phyloP scores from a whole-genome alignment of 1,284 basidiomycete species.

The Heterobasidion annosum region DNA sequence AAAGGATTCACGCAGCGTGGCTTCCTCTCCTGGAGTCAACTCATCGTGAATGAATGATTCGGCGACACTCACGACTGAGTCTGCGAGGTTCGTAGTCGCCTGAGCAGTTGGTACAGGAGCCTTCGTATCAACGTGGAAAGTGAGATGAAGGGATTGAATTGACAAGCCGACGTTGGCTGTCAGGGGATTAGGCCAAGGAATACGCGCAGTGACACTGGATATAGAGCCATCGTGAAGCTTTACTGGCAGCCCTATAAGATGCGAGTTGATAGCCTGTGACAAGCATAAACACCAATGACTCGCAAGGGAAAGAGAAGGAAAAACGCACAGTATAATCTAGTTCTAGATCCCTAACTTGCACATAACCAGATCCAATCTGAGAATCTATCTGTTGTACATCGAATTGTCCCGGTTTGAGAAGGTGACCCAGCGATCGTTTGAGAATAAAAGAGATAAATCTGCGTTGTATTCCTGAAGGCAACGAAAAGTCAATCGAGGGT shows the following conservation, averaged over 20 bases:
- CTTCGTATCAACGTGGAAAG: constrained; percentile 40
- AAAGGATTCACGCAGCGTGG: constrained; percentile 63
- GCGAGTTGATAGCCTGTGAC: constrained; percentile 69
- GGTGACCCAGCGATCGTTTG: constrained; percentile 75
- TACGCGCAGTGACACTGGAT: constrained; percentile 62
- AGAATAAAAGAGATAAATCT: constrained; percentile 88
- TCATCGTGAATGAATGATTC: constrained; percentile 83
- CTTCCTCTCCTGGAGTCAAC: constrained; percentile 63
- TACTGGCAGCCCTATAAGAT: constrained; percentile 65
- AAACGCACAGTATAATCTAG: constrained; percentile 64
- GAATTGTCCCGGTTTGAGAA: constrained; percentile 83
- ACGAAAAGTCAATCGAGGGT: constrained; percentile 56
- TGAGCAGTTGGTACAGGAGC: constrained; percentile 9
- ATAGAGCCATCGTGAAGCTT: constrained; percentile 65
- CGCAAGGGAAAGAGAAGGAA: constrained; percentile 1
- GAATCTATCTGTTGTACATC: constrained; percentile 85
- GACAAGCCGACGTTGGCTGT: constrained; percentile 65
- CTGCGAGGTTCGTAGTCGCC: constrained; percentile 43
- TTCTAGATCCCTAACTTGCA: constrained; percentile 81
- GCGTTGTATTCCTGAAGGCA: constrained; percentile 80
- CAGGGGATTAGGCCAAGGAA: constrained; percentile 71
- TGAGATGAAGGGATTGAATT: constrained; percentile 52
- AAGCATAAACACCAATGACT: neutral
- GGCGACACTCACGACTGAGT: constrained; percentile 74
- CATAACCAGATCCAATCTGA: constrained; percentile 82